phyloP scores from a whole-genome alignment of 2,329 filamentous ascomycete genomes.

The Fusarium setosum region DNA sequence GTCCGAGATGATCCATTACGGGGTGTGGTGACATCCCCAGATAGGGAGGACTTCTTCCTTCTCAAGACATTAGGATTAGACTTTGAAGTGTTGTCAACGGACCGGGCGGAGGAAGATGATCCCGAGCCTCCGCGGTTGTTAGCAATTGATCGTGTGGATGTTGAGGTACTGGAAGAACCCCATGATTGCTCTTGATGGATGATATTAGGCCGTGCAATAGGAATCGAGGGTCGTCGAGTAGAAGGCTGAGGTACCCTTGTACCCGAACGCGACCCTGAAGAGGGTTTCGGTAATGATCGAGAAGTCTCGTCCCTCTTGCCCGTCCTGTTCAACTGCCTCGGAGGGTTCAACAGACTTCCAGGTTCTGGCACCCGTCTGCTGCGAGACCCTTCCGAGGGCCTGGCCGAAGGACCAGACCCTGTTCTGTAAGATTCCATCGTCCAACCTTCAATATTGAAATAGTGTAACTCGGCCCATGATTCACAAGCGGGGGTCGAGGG shows the following conservation, averaged over 20 bases:
- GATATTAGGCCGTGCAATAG: constrained; percentile 39
- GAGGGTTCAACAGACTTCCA: constrained; percentile 29
- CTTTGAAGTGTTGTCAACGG: constrained; percentile 46
- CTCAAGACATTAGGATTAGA: constrained; percentile 57
- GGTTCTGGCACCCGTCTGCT: constrained; percentile 42
- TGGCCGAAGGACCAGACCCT: constrained; percentile 54
- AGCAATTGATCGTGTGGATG: constrained; percentile 45
- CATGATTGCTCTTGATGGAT: constrained; percentile 58
- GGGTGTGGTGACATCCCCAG: constrained; percentile 50
- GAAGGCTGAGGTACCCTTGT: constrained; percentile 39
- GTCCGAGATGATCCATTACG: constrained; percentile 53
- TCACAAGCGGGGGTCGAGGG: constrained; percentile 11
- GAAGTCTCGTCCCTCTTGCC: constrained; percentile 36
- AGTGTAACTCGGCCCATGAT: constrained; percentile 36
- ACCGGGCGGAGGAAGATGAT: constrained; percentile 49
- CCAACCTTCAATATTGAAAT: constrained; percentile 42
- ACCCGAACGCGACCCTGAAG: constrained; percentile 27
- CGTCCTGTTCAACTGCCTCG: constrained; percentile 38
- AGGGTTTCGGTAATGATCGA: constrained; percentile 28
- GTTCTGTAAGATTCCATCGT: constrained; percentile 57
- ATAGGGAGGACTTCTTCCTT: constrained; percentile 61
- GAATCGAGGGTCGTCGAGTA: constrained; percentile 38
- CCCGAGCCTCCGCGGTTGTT: constrained; percentile 48
- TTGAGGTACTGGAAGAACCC: constrained; percentile 50
- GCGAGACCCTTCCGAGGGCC: constrained; percentile 52